phyloP scores from a whole-genome alignment of 2,329 filamentous ascomycete genomes.

The Fusarium mangiferae region DNA sequence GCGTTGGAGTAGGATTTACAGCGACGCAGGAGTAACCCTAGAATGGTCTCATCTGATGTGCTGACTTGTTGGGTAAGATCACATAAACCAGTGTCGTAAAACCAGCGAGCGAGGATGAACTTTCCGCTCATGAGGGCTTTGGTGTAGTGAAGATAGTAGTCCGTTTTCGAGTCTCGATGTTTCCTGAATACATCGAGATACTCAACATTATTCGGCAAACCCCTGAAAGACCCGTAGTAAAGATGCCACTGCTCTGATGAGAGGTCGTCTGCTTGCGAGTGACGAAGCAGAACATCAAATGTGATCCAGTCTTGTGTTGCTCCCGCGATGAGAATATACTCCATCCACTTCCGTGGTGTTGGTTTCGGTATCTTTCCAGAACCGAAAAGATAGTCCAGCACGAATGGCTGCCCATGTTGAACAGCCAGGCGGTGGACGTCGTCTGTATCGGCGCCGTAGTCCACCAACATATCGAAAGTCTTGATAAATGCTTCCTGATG shows the following conservation, averaged over 20 bases:
- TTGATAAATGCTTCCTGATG: not conserved
- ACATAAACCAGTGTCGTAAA: not conserved
- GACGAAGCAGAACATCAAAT: fast-evolving
- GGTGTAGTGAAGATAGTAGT: not conserved
- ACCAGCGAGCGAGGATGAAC: not conserved
- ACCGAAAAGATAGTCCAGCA: not conserved
- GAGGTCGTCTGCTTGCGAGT: not conserved
- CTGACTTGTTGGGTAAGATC: not conserved
- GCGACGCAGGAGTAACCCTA: not conserved
- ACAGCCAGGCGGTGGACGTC: not conserved
- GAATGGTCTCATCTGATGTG: fast-evolving
- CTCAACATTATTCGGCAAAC: fast-evolving
- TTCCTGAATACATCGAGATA: not conserved
- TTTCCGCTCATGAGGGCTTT: not conserved
- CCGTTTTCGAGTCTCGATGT: fast-evolving
- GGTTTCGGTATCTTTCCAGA: not conserved
- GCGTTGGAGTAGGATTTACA: not conserved
- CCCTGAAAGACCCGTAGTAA: not conserved
- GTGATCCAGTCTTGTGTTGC: not conserved
- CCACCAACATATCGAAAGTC: not conserved
- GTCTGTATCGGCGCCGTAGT: not conserved
- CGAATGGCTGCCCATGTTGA: not conserved
- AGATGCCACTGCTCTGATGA: not conserved
- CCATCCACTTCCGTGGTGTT: not conserved
- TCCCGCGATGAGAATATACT: not conserved